Conservation (phyloP, 2,329 filamentous ascomycete genomes). For the Calonectria ilicicola region DNA sequence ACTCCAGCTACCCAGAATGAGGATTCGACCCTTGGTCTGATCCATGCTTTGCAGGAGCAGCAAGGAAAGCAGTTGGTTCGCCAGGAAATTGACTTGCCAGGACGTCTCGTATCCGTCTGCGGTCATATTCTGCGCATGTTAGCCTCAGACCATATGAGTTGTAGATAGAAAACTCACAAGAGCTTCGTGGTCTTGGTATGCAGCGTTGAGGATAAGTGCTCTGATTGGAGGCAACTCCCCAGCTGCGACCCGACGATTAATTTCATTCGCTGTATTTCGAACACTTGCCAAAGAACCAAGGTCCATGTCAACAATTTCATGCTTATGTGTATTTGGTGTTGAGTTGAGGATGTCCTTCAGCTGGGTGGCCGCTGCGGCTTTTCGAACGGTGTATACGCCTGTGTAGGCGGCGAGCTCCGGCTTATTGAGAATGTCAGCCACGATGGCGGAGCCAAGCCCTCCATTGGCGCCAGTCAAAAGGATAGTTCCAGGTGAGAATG, state of each 20-base stretch:
- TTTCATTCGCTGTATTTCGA: conserved; percentile 39
- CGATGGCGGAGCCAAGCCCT: conserved; percentile 51
- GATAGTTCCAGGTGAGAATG: conserved; percentile 45
- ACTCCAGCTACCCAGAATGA: conserved; percentile 47
- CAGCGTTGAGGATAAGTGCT: conserved; percentile 52
- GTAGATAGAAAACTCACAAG: conserved; percentile 34
- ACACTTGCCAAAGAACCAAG: conserved; percentile 45
- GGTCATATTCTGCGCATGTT: conserved; percentile 40
- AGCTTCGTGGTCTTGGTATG: conserved; percentile 41
- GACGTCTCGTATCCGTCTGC: conserved; percentile 47
- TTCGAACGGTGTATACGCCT: conserved; percentile 53
- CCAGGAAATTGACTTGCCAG: conserved; percentile 49
- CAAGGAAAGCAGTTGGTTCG: conserved; percentile 46
- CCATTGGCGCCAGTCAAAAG: conserved; percentile 55
- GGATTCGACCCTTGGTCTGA: conserved; percentile 40
- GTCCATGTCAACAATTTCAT: conserved; percentile 49
- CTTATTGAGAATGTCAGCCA: conserved; percentile 43
- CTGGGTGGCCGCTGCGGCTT: conserved; percentile 43
- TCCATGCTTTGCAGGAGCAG: conserved; percentile 49
- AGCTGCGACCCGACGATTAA: conserved; percentile 45
- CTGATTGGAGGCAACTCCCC: conserved; percentile 53
- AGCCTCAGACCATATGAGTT: neutral
- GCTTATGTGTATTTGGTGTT: conserved; percentile 38
- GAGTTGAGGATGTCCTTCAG: conserved; percentile 41
- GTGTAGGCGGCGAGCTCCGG: conserved; percentile 48